Base-by-base conservation (phyloP, 2,329 filamentous ascomycete species). In the Chrysoporthe cubensis region DNA sequence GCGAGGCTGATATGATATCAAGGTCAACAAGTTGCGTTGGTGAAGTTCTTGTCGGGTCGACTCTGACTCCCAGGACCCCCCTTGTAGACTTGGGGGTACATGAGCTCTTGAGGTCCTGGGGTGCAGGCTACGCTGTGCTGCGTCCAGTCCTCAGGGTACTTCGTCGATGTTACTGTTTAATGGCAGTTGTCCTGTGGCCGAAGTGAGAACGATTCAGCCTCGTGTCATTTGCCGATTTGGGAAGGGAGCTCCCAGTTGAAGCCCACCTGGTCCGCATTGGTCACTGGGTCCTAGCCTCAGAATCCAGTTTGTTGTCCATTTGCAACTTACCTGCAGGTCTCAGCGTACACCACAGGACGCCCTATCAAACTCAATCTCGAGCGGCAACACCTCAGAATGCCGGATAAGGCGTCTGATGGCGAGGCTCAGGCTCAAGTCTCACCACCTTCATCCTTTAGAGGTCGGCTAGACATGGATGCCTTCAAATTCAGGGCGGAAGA, bases 391-490 rank as follows among this genome's bases (percentile, higher is more conserved):
- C 37, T 42, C 34, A 60, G 16, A 13, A 62, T 62, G 60, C 11
- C 60, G 42, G 46, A 43, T 18, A 44, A 64, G 34, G 3, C 14
- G 26, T 18, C 52, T 8, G 37, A 56, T 8, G 18, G 18, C 40
- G 56, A 50, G 16, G 13, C 60, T n/a, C 42, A 64, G 3, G 14
- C 18, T 21, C 46, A 34, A 21, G 46, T 44, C n/a, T 34, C 48
- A 4, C 16, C 59, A 43, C 50, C 56, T 21, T 63, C 81, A 16
- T 81, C 79, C 8, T 84, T 84, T 67, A 74, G 76, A 60, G 82
- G 82, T 34, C 80, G 78, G 14, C 77, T 85, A 21, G 75, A 81
- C 43, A 77, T 84, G 40, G 75, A 80, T n/a, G 75, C 79, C 65
- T 85, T 83, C 75, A 76, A 77, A 71, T 83, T 80, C 74, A 76